Base-by-base conservation (phyloP, 164 flowering plant species). In the Malania oleifera region DNA sequence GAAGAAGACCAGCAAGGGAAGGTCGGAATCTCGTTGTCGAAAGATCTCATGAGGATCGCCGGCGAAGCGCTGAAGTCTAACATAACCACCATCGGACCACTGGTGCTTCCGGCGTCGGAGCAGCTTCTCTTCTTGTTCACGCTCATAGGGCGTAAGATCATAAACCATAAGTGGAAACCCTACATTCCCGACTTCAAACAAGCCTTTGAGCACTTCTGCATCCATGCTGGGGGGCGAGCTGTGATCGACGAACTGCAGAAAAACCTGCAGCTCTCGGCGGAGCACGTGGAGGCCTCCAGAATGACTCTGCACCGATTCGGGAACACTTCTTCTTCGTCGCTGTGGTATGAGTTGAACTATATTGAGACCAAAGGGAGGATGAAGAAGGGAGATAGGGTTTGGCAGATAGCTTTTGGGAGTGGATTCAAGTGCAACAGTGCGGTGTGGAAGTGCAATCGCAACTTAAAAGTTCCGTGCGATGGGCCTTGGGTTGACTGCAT, bases 391-490 rank as follows among this genome's bases (percentile, higher is more conserved):
- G n/a, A n/a, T n/a, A n/a, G n/a, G n/a, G 60, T 40, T 5, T 57
- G 60, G 60, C 48, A 41, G 34, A 40, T 57, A 7, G 34, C 60
- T 1, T 57, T 57, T n/a, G n/a, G n/a, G n/a, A n/a, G n/a, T n/a
- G n/a, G n/a, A n/a, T n/a, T n/a, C n/a, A n/a, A n/a, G n/a, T n/a
- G 67, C 26, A 65, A 65, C 39, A 66, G 69, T 13, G 64, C 64
- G 0, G 64, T 66, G 12, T 66, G 69, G 69, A 59, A 52, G 35
- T 66, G 69, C 35, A 66, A 66, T 31, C 52, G 64, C 51, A 66
- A 34, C 12, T 52, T 66, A n/a, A 31, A 43, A 15, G 15, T 19
- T 15, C 53, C 51, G 29, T 14, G 20, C 1, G 52, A 59, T 45
- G 54, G 69, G n/a, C 64, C 69, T 35, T 66, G 69, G 69, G 25